Percentiles rank a stretch among this genome's conserved stretches.
Evolutionary conservation across 306 rosid genomes (phyloP).

Genomic region (Parietaria judaica): DNA sequence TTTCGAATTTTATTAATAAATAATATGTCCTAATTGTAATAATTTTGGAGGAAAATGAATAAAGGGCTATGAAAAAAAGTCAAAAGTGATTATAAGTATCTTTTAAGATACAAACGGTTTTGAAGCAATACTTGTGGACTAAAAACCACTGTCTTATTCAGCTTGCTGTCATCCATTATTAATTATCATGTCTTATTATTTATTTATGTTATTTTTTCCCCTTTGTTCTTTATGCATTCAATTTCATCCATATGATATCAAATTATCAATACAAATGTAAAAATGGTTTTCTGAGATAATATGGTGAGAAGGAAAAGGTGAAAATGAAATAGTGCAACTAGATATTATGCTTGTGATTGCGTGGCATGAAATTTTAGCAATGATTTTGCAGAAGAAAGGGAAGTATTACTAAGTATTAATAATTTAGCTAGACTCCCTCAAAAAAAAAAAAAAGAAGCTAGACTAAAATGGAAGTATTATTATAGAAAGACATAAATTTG

Average conservation of each 20-base stretch:
- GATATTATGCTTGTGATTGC: too few species aligned
- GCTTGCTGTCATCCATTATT: conserved; percentile 36
- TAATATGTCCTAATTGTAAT: neutral
- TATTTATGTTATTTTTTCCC: conserved; percentile 1
- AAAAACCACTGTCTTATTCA: conserved; percentile 14
- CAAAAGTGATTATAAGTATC: neutral
- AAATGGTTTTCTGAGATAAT: too few species aligned
- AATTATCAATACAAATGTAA: neutral
- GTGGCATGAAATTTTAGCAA: too few species aligned
- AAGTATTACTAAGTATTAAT: too few species aligned
- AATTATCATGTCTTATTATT: conserved; percentile 21
- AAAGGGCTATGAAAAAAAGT: conserved; percentile 9
- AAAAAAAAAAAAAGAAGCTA: too few species aligned
- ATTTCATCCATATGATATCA: neutral
- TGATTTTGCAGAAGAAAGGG: too few species aligned
- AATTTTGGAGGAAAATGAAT: neutral
- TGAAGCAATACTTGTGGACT: conserved; percentile 11
- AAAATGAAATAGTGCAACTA: too few species aligned
- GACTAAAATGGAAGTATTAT: too few species aligned
- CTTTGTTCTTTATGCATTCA: conserved; percentile 4
- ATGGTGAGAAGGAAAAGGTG: too few species aligned
- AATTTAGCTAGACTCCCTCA: too few species aligned
- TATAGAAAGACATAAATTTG: too few species aligned
- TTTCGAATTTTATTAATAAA: neutral
- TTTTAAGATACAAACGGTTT: neutral